A percentile compares a stretch with the other conserved stretches of the same genome.
These are phyloP conservation scores for Magnolia officinalis DNA, from an alignment of 164 flowering plant species.

Conservation along the genomic window DNA sequence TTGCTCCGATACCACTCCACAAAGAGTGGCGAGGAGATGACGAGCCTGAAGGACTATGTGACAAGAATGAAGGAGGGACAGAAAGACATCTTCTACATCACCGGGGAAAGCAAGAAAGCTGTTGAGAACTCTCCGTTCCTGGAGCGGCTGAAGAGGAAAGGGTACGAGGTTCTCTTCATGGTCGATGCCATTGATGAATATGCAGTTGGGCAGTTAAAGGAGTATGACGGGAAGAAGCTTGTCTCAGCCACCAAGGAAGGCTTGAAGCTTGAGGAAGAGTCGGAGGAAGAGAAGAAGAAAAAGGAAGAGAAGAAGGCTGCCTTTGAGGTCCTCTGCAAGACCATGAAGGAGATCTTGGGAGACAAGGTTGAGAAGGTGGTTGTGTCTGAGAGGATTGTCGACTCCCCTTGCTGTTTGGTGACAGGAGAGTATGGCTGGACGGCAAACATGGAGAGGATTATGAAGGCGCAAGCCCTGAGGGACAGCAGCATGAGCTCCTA, in stretches of 20 bases:
- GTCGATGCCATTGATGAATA: constrained; percentile 75
- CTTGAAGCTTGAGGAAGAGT: constrained; percentile 51
- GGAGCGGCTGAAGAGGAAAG: constrained; percentile 60
- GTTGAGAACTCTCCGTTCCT: constrained; percentile 75
- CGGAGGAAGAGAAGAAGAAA: constrained; percentile 55
- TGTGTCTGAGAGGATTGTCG: constrained; percentile 60
- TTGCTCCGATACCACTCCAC: constrained; percentile 55
- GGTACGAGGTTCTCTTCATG: constrained; percentile 66
- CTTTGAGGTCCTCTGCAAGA: constrained; percentile 55
- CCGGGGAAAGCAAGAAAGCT: constrained; percentile 68
- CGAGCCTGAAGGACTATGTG: constrained; percentile 68
- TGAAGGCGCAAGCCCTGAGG: constrained; percentile 64
- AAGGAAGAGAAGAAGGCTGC: constrained; percentile 49
- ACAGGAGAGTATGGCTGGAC: constrained; percentile 78
- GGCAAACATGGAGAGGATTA: constrained; percentile 72
- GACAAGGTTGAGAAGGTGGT: constrained; percentile 66
- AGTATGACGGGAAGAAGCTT: constrained; percentile 69
- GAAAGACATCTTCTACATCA: constrained; percentile 62
- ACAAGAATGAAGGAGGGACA: constrained; percentile 75
- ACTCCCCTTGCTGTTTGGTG: constrained; percentile 67
- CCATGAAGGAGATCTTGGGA: constrained; percentile 56
- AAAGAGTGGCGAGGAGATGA: constrained; percentile 72
- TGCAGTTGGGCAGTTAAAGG: constrained; percentile 59
- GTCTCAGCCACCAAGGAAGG: constrained; percentile 74
- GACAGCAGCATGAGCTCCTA: constrained; percentile 55